Percentiles rank a stretch among this genome's conserved stretches.
Conservation (phyloP, 805 yeast genomes). For the Tetrapisispora nanseiensis region DNA sequence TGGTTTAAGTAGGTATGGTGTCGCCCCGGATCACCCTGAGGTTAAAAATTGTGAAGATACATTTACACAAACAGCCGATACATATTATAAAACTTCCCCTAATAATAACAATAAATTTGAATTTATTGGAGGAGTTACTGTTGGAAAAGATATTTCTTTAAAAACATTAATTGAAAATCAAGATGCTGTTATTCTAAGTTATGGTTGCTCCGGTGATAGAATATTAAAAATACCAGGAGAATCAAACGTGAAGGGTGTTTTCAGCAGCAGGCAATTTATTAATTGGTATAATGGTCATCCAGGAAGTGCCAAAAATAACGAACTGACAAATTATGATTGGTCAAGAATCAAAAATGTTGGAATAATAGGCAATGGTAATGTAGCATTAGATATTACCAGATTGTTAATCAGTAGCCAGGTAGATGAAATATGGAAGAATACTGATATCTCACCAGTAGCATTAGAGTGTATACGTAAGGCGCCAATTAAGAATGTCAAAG, state of each 20-base stretch:
- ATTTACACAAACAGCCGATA: slow-evolving; percentile 42
- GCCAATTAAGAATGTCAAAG: slow-evolving; percentile 50
- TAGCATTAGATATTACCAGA: slow-evolving; percentile 85
- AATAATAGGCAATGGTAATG: slow-evolving; percentile 95
- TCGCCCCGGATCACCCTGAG: slow-evolving; percentile 99
- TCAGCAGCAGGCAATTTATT: slow-evolving; percentile 77
- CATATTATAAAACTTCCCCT: slow-evolving; percentile 3
- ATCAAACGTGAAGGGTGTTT: slow-evolving; percentile 47
- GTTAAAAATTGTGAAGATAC: slow-evolving; percentile 74
- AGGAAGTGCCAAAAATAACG: slow-evolving; percentile 29
- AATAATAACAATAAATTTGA: slow-evolving; percentile 32
- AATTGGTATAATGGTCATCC: slow-evolving; percentile 97
- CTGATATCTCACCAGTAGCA: slow-evolving; percentile 67
- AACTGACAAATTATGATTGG: slow-evolving; percentile 46
- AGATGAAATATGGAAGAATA: slow-evolving; percentile 44
- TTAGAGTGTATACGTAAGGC: slow-evolving; percentile 41
- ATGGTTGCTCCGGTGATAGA: slow-evolving; percentile 66
- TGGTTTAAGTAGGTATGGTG: slow-evolving; percentile 88
- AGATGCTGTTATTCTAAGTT: slow-evolving; percentile 68
- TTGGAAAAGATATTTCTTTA: slow-evolving; percentile 56
- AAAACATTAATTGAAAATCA: slow-evolving; percentile 43
- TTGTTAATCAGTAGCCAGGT: slow-evolving; percentile 49
- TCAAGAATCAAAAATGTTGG: slow-evolving; percentile 53
- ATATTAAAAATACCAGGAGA: slow-evolving; percentile 50
- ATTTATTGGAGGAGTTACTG: slow-evolving; percentile 61